Percentiles rank a stretch among this genome's conserved stretches.
These are phyloP conservation scores for Primulina huaijiensis DNA, from an alignment of 257 asterid genomes.

Conservation along the genomic window DNA sequence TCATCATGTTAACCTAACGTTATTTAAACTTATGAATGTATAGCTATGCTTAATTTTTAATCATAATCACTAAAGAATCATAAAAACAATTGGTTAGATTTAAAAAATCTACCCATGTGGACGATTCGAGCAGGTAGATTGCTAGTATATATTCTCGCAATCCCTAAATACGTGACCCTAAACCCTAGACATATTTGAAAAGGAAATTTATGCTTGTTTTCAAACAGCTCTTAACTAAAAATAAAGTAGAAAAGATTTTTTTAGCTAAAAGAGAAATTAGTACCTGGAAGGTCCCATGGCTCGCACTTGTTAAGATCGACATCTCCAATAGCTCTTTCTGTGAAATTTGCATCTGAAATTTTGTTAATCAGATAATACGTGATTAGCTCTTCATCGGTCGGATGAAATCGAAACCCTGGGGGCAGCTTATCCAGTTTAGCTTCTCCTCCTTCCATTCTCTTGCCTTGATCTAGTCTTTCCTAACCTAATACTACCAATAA, in stretches of 20 bases:
- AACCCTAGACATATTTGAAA: slow-evolving; percentile 27
- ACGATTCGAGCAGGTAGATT: no score
- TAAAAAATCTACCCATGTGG: no score
- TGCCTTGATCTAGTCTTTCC: slow-evolving; percentile 14
- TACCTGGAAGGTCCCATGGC: slow-evolving; percentile 99
- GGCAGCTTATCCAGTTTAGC: slow-evolving; percentile 62
- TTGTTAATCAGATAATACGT: slow-evolving; percentile 71
- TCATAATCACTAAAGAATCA: no score
- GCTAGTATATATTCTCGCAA: not conserved
- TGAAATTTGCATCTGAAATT: slow-evolving; percentile 69
- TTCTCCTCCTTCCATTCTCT: slow-evolving; percentile 54
- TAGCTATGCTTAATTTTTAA: no score
- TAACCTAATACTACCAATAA: slow-evolving; percentile 27
- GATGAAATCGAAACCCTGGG: slow-evolving; percentile 89
- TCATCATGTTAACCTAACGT: no score
- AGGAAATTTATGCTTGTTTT: not conserved
- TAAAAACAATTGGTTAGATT: no score
- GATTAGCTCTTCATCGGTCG: slow-evolving; percentile 83
- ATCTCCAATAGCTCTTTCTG: slow-evolving; percentile 76
- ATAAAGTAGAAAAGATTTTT: not conserved
- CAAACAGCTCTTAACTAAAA: not conserved
- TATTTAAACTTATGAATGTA: no score
- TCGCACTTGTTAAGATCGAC: slow-evolving; percentile 92
- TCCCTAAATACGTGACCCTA: not conserved
- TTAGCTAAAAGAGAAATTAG: slow-evolving; percentile 1